Conservation (phyloP, 257 asterid species). For the Solanum chiquidenum region DNA sequence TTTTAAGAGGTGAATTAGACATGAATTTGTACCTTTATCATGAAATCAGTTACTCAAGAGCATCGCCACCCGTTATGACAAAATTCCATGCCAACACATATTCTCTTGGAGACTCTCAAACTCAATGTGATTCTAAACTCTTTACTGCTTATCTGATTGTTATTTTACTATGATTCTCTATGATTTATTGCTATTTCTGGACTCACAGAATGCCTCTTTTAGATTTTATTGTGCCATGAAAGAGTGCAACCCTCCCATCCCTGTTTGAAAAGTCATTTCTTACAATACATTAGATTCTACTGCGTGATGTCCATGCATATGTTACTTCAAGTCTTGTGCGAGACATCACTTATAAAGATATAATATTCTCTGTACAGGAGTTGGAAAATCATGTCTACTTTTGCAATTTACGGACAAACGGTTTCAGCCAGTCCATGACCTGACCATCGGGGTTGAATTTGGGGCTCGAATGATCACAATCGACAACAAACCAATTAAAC, state of each 20-base stretch:
- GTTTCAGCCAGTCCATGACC: slow-evolving; percentile 75
- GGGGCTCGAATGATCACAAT: slow-evolving; percentile 67
- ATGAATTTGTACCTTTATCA: background rate
- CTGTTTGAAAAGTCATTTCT: background rate
- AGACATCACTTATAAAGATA: background rate
- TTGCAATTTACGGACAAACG: slow-evolving; percentile 74
- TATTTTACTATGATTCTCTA: background rate
- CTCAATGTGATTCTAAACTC: background rate
- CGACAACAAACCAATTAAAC: slow-evolving; percentile 57
- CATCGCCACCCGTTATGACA: background rate
- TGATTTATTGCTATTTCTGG: background rate
- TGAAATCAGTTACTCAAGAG: background rate
- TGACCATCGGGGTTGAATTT: slow-evolving; percentile 77
- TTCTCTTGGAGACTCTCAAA: background rate
- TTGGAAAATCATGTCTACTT: slow-evolving; percentile 79
- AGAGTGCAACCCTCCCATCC: background rate
- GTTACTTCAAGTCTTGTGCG: background rate
- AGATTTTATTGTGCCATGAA: background rate
- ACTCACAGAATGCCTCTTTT: background rate
- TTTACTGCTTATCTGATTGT: background rate
- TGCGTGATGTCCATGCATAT: background rate
- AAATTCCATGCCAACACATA: background rate
- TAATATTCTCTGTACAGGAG: slow-evolving; percentile 31
- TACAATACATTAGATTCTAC: background rate
- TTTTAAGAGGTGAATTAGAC: background rate